Evolutionary conservation across 169 alveolate genomes (phyloP), one percentile per base, ranked within the genome.

Genomic region (Blepharisma undulans): DNA sequence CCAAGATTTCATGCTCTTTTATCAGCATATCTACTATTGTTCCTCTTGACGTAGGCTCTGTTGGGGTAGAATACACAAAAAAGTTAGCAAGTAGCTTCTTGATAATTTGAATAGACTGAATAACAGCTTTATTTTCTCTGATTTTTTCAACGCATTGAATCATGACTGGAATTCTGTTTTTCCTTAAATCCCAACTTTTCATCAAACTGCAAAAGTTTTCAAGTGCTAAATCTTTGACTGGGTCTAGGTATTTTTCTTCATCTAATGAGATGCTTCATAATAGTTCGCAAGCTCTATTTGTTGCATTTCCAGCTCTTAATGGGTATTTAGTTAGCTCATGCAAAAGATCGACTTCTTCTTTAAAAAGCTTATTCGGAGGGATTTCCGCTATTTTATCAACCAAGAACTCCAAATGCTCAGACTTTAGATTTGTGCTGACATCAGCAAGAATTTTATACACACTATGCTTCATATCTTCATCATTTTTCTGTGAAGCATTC

Each of bases 391-490:
- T 92, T 76, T 89, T 87, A n/a, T 94, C 94, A 34, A 95, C 92
- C 74, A 97, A 85, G 84, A 93, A 87, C 77, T 94, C 96, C 7
- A 93, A 91, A 76, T 93, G 94, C 59, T 96, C 93, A 25, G 93
- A 92, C 32, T 95, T 94, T 77, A 97, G 86, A 72, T 92, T 60
- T 33, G 90, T 60, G 8, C 95, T 89, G 34, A 94, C 82, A 60
- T 95, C 98, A 36, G 94, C 92, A 72, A 96, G 92, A 34, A 96
- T 89, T 59, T 97, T 96, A 60, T 94, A 94, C 32, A 97, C 93
- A 48, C 96, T 96, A 79, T 91, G 85, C 89, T 95, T 96, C 22
- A 90, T 92, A 29, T 95, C 97, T 87, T 93, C 94, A 66, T 96
- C 99, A 2, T 94, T 94, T 84, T 92, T 95, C 22, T 93, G 89